Evolutionary conservation across 1,284 basidiomycete genomes (phyloP).

Genomic region (Cystobasidium slooffiae): DNA sequence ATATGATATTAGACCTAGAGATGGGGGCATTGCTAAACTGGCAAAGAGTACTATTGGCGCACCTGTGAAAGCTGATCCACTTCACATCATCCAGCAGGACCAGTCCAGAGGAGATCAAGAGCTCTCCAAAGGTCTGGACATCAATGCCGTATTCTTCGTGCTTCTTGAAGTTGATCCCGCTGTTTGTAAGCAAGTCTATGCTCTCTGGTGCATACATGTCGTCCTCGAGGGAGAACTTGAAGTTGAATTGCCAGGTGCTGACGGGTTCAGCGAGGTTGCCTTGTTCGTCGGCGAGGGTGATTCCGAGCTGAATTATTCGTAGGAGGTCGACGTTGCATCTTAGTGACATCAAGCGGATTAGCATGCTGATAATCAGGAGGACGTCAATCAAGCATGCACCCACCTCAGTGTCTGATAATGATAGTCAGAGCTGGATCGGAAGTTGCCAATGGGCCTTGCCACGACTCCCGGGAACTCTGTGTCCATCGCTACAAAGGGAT

Average conservation of each 20-base stretch:
- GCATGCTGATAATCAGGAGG: not conserved
- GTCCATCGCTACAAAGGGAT: constrained; percentile 97
- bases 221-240: constrained; percentile 78
- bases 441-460: constrained; percentile 91
- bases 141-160: constrained; percentile 90
- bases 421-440: constrained; percentile 96
- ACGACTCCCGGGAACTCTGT: constrained; percentile 99
- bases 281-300: constrained; percentile 91
- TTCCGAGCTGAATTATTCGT: constrained; percentile 95
- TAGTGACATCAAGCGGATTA: constrained; percentile 60
- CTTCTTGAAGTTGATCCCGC: constrained; percentile 92
- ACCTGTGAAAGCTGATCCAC: constrained; percentile 99
- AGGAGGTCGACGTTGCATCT: constrained; percentile 97
- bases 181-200: constrained; percentile 89
- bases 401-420: constrained; percentile 99
- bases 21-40: not conserved
- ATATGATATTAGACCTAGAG: not conserved
- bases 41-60: constrained; percentile 40
- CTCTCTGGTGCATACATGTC: constrained; percentile 99
- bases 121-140: constrained; percentile 94
- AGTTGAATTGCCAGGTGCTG: constrained; percentile 99
- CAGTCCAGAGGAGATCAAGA: constrained; percentile 93
- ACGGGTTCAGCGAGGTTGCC: constrained; percentile 86
- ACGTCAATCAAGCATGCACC: constrained; percentile 41
- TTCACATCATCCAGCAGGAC: constrained; percentile 86